Base-by-base conservation (phyloP, 179 eudicot genomes). In the Spinacia oleracea region DNA sequence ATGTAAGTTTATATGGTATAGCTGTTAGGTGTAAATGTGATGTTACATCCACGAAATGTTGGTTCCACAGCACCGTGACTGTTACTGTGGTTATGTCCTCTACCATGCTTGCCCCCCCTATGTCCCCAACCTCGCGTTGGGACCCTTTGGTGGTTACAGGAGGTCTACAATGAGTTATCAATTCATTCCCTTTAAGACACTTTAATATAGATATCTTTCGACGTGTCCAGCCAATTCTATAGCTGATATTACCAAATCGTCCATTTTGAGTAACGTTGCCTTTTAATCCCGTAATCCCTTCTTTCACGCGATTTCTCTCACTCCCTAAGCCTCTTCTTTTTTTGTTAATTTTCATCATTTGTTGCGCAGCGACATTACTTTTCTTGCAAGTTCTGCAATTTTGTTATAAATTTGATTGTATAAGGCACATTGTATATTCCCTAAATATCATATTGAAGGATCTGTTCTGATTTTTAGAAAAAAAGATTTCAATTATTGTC, bases 181-280 rank as follows among this genome's bases (percentile, higher is more conserved):
- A 23, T 62, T 11, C 7, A 62, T 62, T 62, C 34, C 16, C 16
- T 62, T 58, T 58, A 25, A 9, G 27, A 58, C n/a, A 9, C 6
- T n/a, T 9, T 25, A 58, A 9, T 58, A 25, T 10, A 62, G 12
- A 29, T 29, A 12, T 27, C 6, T 27, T 62, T 56, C 27, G 12
- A 8, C 23, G 18, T 43, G 21, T 25, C 63, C 67, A 21, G 45
- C 23, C n/a, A 56, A 32, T 38, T 80, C 78, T 55, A 15, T 10
- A 42, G 1, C 23, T 42, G 72, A 75, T 75, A 32, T 59, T 34
- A 65, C 59, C 70, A 43, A 74, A 60, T 82, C 70, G 1, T 75
- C 79, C 56, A 12, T 27, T 63, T 60, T 82, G 32, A 50, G 79
- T 74, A 79, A 79, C 27, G 38, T 75, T n/a, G 7, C 51, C 59